Base-by-base conservation (phyloP, 2,329 filamentous ascomycete genomes). In the Ilyonectria mors-panacis region DNA sequence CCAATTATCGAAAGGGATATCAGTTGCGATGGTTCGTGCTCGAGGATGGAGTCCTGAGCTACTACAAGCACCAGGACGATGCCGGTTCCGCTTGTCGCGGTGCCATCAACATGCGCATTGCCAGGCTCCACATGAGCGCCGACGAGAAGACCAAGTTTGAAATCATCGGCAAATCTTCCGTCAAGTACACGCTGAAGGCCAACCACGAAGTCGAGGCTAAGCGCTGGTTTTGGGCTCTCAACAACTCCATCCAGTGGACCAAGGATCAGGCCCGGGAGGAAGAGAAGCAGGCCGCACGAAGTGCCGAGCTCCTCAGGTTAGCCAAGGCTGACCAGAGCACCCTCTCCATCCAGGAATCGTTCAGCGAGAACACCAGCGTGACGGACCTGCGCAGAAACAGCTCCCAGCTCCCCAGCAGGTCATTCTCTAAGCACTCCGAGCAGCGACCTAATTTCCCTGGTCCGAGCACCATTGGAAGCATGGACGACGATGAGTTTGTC, bases 31-130 rank as follows among this genome's bases (percentile, higher is more conserved):
- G 95, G 95, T 99, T 99, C 78, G 96, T 98, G 15, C 88, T 99
- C 9, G 96, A 99, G 79, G 96, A 99, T 78, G 96, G 96, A 13
- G 95, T 99, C 13, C 82, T 99, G 72, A 98, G 96, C 81, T 99
- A 99, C 83, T 99, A 98, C 85, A 99, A 99, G 83, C 94, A 98
- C 80, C 96, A 99, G 82, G 96, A 99, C 78, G 96, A 99, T 79
- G 94, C 94, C 35, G 96, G 95, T 26, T 97, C 94, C 59, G 96
- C 96, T 63, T 99, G 96, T 79, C 94, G 96, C 69, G 96, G 96
- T 66, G 96, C 96, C 59, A 99, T 99, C 83, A 98, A 98, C 80
- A 99, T 99, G 95, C 93, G 92, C 68, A 99, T 99, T 73, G 96
- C 96, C 26, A 92, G 91, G 77, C 87, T 99, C 33, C 92, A 95